Evolutionary conservation across 2,329 filamentous ascomycete genomes (phyloP), one percentile per base, ranked within the genome.

Genomic region (Colletotrichum liaoningense): DNA sequence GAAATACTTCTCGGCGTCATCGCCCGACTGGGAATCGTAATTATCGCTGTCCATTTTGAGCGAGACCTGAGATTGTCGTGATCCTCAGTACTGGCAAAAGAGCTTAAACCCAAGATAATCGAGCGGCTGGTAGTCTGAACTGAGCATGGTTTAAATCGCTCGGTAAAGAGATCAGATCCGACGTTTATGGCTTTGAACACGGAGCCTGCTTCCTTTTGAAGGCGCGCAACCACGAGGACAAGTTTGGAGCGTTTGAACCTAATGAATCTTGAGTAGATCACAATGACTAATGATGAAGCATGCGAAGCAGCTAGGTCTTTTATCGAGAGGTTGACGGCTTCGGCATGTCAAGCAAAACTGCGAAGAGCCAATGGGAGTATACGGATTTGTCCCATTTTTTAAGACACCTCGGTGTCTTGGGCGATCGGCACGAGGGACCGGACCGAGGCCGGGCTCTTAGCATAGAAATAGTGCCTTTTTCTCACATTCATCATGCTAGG

Each of bases 391-490:
- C 52, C 67, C 68, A 16, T 62, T 11, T 75, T 5, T 74, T 7
- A 52, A 72, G 19, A 75, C 54, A 78, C 76, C 30, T 73, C 64
- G 35, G 38, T 75, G 19, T 66, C 75, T 22, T 55, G 5, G 52
- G 24, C 14, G 52, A 26, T 16, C n/a, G n/a, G 42, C 16, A 49
- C 8, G 4, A 49, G 42, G 4, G 3, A 11, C 42, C 42, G 42
- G 42, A 49, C 42, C 42, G 42, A 49, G 42, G 8, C 42, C 42
- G 19, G 42, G 42, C 42, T 49, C 42, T 49, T n/a, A 11, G 4
- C 19, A n/a, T 19, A 1, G 42, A 5, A n/a, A n/a, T 8, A 22
- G 19, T 11, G 19, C 33, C 33, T 49, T 19, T n/a, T 22, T n/a
- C 42, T 22, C 19, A 49, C 19, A n/a, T 49, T n/a, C 38, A 19